A percentile compares a stretch with the other conserved stretches of the same genome.
Conservation (phyloP, 352 stramenopile species). For the Phytophthora megakarya region DNA sequence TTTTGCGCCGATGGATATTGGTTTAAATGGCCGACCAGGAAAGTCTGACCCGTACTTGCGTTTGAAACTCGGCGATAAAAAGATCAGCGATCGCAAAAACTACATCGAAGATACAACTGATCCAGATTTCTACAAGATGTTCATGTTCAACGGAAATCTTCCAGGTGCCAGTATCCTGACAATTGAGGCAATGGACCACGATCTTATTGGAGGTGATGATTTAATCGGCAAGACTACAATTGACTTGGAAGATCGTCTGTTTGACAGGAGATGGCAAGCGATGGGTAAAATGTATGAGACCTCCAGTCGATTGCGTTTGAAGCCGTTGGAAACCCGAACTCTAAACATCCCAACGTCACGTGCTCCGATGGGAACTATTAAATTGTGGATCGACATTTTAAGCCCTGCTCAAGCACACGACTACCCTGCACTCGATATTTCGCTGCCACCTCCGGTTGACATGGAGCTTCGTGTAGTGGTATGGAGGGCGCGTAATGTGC, state of each 20-base stretch:
- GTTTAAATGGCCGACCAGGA: conserved; percentile 75
- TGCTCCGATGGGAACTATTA: conserved; percentile 84
- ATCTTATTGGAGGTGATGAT: conserved; percentile 90
- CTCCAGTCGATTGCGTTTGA: conserved; percentile 62
- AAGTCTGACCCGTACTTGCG: conserved; percentile 91
- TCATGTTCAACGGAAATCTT: conserved; percentile 82
- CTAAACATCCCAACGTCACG: conserved; percentile 87
- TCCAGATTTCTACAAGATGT: conserved; percentile 93
- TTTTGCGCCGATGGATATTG: conserved; percentile 88
- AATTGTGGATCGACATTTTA: conserved; percentile 93
- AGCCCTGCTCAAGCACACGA: conserved; percentile 72
- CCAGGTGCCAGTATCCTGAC: conserved; percentile 86
- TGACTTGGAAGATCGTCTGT: conserved; percentile 93
- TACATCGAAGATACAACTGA: conserved; percentile 88
- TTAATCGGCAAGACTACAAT: conserved; percentile 93
- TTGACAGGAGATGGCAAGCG: conserved; percentile 88
- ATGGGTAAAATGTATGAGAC: conserved; percentile 89
- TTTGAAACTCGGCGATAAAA: conserved; percentile 85
- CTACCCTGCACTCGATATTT: conserved; percentile 86
- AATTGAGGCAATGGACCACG: conserved; percentile 91
- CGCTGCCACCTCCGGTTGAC: conserved; percentile 74
- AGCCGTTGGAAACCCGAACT: conserved; percentile 82
- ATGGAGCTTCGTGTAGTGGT: conserved; percentile 94
- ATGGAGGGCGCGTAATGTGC: conserved; percentile 92
- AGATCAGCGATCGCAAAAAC: conserved; percentile 90